Base-by-base conservation (phyloP, 345 rosid species). In the Trapa bicornis region DNA sequence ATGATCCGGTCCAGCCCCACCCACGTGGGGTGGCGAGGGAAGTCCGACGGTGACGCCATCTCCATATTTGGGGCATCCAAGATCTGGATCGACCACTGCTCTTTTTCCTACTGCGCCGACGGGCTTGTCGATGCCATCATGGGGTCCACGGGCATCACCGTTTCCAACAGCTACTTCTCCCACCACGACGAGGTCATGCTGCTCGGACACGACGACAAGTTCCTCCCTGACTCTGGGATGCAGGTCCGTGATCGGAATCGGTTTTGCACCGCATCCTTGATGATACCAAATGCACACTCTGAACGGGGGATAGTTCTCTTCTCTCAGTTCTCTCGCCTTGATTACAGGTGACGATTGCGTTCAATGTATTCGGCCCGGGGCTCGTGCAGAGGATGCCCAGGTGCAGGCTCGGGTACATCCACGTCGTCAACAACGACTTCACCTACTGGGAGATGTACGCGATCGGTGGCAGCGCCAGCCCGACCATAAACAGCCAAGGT, bases 341-440 rank as follows among this genome's bases (percentile, higher is more conserved):
- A 22, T 22, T 58, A 38, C 96, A 93, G 43, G 89, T 95, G 7
- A 95, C 99, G 0, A 86, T 95, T 1, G 99, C 98, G 1, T 95
- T 95, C 61, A 95, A 95, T 70, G 86, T 79, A 71, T 95, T 95
- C 45, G 99, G 99, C 0, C 71, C 72, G 61, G 96, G 68, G 71
- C 80, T 95, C 47, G 97, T 91, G 69, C 97, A 95, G 83, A 82
- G 99, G 22, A 95, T 95, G 99, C 98, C 98, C 0, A 77, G 98
- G 77, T 95, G 98, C 68, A 74, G 99, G 47, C 80, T 79, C 2
- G 99, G 99, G 7, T 95, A 95, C 11, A 91, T 91, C 41, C 99
- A 95, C 16, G 96, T 95, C 5, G 99, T 86, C 37, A 95, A 95
- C 47, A 95, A 95, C 47, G 96, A 89, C 71, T 95, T 89, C 60